Base-by-base conservation (phyloP, 1,284 basidiomycete species). In the Inonotus hispidus region DNA sequence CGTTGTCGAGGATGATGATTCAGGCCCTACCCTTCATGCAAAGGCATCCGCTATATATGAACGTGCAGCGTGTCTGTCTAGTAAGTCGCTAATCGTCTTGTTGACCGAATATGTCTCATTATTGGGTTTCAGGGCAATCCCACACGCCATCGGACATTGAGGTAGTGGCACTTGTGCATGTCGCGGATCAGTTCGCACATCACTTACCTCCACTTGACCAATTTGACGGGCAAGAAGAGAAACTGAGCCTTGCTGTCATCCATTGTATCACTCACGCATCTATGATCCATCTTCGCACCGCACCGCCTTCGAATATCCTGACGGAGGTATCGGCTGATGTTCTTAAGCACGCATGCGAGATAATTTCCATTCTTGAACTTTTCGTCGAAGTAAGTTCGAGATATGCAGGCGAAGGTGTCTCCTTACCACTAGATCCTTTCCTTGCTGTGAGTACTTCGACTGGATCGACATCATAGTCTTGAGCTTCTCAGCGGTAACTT, bases 201-300 rank as follows among this genome's bases (percentile, higher is more conserved):
- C 60, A 65, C 3, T 66, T 74, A 8, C 63, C 64, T 2, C 64
- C 66, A n/a, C 55, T 71, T 53, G 61, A 67, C n/a, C 53, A 49
- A 23, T 37, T 64, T 3, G 60, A 57, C 23, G 46, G 63, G 16
- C 56, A 65, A 21, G 63, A 68, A 19, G 61, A 62, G 41, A 53
- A 54, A 14, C 67, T 63, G 8, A 41, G 66, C 1, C 69, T 68
- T 19, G 66, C 70, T n/a, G 66, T 69, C 37, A 65, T 65, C 27
- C 65, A 66, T 58, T 67, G 75, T 7, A 66, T 79, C 6, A 72
- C 75, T 46, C 68, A 70, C 23, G 66, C 66, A 1, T 68, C 72
- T 1, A 66, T 73, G 23, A 72, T 77, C 2, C 74, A 71, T 10
- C 69, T 80, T 6, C 73, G 80, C 53, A 65, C 67, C 4, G 66